A percentile compares a stretch with the other conserved stretches of the same genome.
phyloP scores from a whole-genome alignment of 2,329 filamentous ascomycete genomes.

The Eurotiales sp. region DNA sequence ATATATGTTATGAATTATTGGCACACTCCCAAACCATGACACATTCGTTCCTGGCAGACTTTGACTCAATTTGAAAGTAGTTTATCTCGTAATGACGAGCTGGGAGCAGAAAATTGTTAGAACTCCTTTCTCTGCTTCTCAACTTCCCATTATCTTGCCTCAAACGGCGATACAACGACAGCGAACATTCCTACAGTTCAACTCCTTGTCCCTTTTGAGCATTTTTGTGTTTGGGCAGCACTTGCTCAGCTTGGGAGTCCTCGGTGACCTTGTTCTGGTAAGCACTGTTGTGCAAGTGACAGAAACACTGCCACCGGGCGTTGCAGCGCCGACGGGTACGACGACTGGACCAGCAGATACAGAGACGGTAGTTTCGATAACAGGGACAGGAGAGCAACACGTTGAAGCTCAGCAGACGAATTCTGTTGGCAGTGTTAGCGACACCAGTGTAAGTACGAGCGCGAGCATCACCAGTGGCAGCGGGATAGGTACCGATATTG shows the following conservation, averaged over 20 bases:
- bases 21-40: too few relatives aligned
- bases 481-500: too few relatives aligned
- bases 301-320: slow-evolving; percentile 9
- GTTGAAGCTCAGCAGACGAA: not conserved
- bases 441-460: too few relatives aligned
- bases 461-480: too few relatives aligned
- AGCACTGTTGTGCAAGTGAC: slow-evolving; percentile 10
- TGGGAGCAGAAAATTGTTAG: too few relatives aligned
- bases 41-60: too few relatives aligned
- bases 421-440: not conserved
- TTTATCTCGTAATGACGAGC: too few relatives aligned
- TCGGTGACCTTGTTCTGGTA: slow-evolving; percentile 3
- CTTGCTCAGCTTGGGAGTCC: not conserved
- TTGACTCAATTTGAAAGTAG: too few relatives aligned
- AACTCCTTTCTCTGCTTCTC: too few relatives aligned
- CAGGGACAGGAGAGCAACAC: not conserved
- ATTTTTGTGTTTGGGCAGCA: not conserved
- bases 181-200: not conserved
- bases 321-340: not conserved
- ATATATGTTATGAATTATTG: too few relatives aligned
- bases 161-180: not conserved
- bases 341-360: not conserved
- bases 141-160: not conserved
- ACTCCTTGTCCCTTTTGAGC: not conserved
- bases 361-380: not conserved